phyloP scores from a whole-genome alignment of 345 rosid species.

The Gossypium rotundifolium region DNA sequence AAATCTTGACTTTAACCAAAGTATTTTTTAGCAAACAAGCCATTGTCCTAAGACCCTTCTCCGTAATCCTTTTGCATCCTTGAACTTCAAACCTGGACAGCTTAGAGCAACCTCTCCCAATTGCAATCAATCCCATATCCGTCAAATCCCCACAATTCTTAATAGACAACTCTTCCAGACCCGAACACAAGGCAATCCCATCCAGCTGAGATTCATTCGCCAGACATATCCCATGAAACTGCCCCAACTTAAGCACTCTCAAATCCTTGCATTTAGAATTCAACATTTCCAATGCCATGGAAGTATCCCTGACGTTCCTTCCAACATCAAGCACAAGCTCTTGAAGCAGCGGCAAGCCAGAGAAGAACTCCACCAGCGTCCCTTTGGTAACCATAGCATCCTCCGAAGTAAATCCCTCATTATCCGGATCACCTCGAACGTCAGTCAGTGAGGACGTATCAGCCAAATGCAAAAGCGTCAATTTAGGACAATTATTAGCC shows the following conservation, averaged over 20 bases:
- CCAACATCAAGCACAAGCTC: slow-evolving; percentile 64
- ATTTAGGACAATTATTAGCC: slow-evolving; percentile 50
- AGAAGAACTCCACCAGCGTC: slow-evolving; percentile 42
- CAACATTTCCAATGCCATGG: slow-evolving; percentile 48
- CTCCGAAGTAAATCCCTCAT: slow-evolving; percentile 39
- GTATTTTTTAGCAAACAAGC: slow-evolving; percentile 42
- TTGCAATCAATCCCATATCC: slow-evolving; percentile 73
- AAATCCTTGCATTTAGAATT: slow-evolving; percentile 47
- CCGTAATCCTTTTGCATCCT: slow-evolving; percentile 75
- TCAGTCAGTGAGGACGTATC: slow-evolving; percentile 48
- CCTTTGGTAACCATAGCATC: slow-evolving; percentile 49
- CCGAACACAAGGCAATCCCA: slow-evolving; percentile 65
- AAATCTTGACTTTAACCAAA: slow-evolving; percentile 60
- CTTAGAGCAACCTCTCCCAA: slow-evolving; percentile 66
- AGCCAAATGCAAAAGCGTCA: slow-evolving; percentile 55
- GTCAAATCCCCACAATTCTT: slow-evolving; percentile 53
- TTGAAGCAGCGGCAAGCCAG: slow-evolving; percentile 45
- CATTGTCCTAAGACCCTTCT: slow-evolving; percentile 59
- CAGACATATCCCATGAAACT: slow-evolving; percentile 62
- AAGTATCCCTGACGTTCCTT: slow-evolving; percentile 59
- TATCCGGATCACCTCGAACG: slow-evolving; percentile 37
- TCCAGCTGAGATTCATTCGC: slow-evolving; percentile 60
- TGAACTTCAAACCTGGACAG: slow-evolving; percentile 64
- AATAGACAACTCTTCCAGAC: neutral
- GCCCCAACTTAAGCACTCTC: slow-evolving; percentile 52